Percentiles rank a stretch among this genome's conserved stretches.
phyloP scores from a whole-genome alignment of 306 rosid species.

The Cucurbita moschata region DNA sequence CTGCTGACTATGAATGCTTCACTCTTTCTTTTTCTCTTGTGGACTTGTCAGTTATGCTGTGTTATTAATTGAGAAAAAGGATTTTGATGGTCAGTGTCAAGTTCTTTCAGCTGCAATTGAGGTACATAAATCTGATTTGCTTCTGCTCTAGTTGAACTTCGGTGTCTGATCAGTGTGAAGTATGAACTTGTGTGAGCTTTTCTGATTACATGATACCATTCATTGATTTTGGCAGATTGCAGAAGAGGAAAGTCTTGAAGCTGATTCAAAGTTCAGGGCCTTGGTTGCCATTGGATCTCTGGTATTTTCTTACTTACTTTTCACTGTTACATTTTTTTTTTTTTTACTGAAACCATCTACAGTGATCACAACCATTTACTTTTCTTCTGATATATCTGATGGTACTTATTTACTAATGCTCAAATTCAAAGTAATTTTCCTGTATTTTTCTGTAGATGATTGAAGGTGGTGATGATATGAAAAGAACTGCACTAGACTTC shows the following conservation, averaged over 20 bases:
- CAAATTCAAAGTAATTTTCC: no score
- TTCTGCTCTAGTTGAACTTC: neutral
- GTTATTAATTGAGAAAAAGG: constrained; percentile 59
- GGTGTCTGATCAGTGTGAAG: neutral
- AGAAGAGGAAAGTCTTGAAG: constrained; percentile 51
- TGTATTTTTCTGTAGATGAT: constrained; percentile 43
- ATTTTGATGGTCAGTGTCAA: constrained; percentile 86
- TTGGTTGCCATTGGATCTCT: constrained; percentile 91
- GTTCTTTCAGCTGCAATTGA: constrained; percentile 86
- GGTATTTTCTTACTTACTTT: constrained; percentile 28
- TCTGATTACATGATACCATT: neutral
- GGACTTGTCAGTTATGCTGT: constrained; percentile 48
- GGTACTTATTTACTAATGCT: neutral
- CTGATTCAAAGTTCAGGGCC: constrained; percentile 74
- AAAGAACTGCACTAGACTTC: constrained; percentile 63
- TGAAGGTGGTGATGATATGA: constrained; percentile 54
- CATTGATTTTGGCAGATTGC: constrained; percentile 32
- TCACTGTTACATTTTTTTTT: neutral
- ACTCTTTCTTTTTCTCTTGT: neutral
- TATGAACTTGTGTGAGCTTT: neutral
- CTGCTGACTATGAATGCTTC: neutral
- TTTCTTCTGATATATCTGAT: neutral
- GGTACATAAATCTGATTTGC: constrained; percentile 20
- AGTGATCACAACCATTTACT: neutral
- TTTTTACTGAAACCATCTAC: neutral